Percentiles rank a stretch among this genome's conserved stretches.
Conservation (phyloP, 192 early-diverging fungal species). For the Martensiomyces pterosporus region DNA sequence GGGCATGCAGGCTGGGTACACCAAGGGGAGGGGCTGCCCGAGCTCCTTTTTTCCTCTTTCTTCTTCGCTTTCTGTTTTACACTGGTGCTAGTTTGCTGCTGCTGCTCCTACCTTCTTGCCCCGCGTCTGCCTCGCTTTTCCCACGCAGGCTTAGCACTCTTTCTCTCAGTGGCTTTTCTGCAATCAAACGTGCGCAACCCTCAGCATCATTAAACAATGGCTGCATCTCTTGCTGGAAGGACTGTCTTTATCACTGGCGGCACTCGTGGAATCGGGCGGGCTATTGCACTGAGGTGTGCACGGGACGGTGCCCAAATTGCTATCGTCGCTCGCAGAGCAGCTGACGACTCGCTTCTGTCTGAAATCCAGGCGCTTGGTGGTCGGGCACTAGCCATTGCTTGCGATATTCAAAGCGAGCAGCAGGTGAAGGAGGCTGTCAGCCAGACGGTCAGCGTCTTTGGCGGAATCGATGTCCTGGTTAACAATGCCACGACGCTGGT, state of each 20-base stretch:
- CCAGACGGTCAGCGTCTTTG: constrained; percentile 58
- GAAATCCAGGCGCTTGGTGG: constrained; percentile 68
- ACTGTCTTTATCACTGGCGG: constrained; percentile 53
- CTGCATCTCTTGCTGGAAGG: constrained; percentile 12
- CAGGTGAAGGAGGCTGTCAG: constrained; percentile 61
- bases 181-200: too few species aligned
- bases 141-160: too few species aligned
- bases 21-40: too few species aligned
- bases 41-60: neutral
- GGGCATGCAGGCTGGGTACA: too few species aligned
- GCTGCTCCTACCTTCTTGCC: too few species aligned
- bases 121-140: too few species aligned
- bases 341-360: constrained; percentile 53
- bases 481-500: constrained; percentile 70
- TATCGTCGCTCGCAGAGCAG: constrained; percentile 58
- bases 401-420: constrained; percentile 71
- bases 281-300: constrained; percentile 47
- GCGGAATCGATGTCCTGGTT: constrained; percentile 75
- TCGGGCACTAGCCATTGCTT: constrained; percentile 60
- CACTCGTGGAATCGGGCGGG: constrained; percentile 47
- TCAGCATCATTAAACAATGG: too few species aligned
- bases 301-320: constrained; percentile 39
- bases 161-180: too few species aligned
- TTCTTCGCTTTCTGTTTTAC: neutral
- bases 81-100: too few species aligned